Evolutionary conservation across 2,329 filamentous ascomycete species (phyloP), one percentile per base, ranked within the genome.

Genomic region (Raffaelea deltoideospora): DNA sequence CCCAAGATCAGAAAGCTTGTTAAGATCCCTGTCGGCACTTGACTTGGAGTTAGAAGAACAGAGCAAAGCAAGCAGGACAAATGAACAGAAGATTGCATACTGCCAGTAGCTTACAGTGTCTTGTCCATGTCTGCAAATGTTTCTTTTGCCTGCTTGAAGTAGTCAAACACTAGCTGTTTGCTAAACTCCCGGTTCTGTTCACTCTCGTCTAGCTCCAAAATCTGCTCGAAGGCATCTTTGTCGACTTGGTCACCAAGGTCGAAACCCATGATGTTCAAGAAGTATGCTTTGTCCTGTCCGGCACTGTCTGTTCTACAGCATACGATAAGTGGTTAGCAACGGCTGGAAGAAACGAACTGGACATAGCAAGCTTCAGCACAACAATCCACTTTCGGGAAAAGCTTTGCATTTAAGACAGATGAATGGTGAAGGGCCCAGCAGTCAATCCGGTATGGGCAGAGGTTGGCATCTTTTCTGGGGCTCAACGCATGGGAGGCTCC

Each of bases 151-250:
- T 98, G 90, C 15, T 85, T 77, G 48, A 96, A 93, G 64, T 94
- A 98, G 43, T 85, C 84, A 53, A 76, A 79, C 34, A 96, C 87
- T 46, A 98, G 87, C 42, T 80, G 79, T 49, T 68, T 73, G 61
- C 82, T 92, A 66, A 96, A 96, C 34, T 94, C 85, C 48, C 77
- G 71, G 45, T 88, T 81, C 10, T 77, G 73, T 47, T 83, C 79
- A 45, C 83, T 81, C 45, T 96, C 90, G 56, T 98, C 90, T 88
- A 98, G 95, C 59, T 96, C 90, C 44, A 96, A 73, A 55, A 98
- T 96, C 65, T 96, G 90, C 50, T 79, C 76, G 51, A 98, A 98
- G 39, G 86, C 93, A 38, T 59, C 55, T 42, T 66, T 61, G 56
- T 96, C 88, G 58, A 98, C 77, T 53, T 69, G 68, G 46, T 90